Conservation (phyloP, 129 eudicot species). For the Helichrysum umbraculigerum region DNA sequence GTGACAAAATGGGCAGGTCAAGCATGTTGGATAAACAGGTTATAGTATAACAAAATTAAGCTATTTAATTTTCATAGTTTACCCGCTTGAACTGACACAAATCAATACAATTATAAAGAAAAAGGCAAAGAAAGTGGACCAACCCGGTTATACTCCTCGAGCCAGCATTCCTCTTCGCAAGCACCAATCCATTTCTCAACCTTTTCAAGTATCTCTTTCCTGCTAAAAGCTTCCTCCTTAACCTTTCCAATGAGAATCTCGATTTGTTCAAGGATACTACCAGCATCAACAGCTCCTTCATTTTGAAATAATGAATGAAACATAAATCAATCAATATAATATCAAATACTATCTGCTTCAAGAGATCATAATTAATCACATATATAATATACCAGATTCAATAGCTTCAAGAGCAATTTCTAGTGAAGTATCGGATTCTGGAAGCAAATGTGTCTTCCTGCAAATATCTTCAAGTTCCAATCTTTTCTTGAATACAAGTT, state of each 20-base stretch:
- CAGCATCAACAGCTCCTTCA: conserved; percentile 84
- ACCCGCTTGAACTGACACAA: neutral
- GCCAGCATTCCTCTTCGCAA: conserved; percentile 93
- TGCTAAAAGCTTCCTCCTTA: conserved; percentile 87
- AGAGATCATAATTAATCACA: conserved; percentile 3
- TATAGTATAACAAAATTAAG: neutral
- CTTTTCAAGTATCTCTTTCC: conserved; percentile 87
- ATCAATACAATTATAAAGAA: neutral
- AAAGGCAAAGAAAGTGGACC: conserved; percentile 10
- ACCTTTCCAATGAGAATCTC: conserved; percentile 73
- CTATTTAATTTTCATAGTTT: too few species aligned
- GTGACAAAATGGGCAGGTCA: neutral
- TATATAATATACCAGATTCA: conserved; percentile 40
- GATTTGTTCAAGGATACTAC: conserved; percentile 77
- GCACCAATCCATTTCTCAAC: conserved; percentile 90
- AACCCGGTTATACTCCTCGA: conserved; percentile 87
- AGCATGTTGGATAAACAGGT: neutral
- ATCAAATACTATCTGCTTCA: neutral
- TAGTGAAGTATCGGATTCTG: conserved; percentile 49
- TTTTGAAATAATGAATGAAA: neutral
- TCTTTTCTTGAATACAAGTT: conserved; percentile 81
- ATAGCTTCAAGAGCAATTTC: conserved; percentile 52
- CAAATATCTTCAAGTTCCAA: conserved; percentile 80
- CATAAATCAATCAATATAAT: conserved; percentile 19
- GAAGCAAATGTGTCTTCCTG: conserved; percentile 72